Evolutionary conservation across 345 rosid species (phyloP).

Genomic region (Geranium brycei): DNA sequence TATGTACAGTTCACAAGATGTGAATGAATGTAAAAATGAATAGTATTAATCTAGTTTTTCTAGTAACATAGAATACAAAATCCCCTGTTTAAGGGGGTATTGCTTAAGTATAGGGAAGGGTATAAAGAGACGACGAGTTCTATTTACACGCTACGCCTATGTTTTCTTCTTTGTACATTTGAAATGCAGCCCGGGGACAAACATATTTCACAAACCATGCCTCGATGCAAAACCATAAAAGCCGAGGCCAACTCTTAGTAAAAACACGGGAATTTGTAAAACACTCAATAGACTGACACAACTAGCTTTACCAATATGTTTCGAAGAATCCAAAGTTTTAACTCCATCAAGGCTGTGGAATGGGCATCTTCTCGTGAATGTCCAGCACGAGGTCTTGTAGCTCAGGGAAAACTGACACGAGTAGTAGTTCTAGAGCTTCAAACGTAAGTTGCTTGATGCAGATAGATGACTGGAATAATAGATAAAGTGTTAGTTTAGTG

Average conservation of each 20-base stretch:
- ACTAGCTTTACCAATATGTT: neutral
- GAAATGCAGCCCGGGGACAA: constrained; percentile 1
- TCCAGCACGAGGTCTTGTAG: constrained; percentile 53
- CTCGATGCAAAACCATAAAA: constrained; percentile 2
- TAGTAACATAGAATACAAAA: constrained; percentile 7
- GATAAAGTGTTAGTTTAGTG: neutral
- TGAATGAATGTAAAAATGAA: constrained; percentile 11
- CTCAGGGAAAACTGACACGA: constrained; percentile 82
- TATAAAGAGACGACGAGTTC: constrained; percentile 1
- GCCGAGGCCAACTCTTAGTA: neutral
- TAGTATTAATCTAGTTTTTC: constrained; percentile 1
- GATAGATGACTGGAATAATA: constrained; percentile 54
- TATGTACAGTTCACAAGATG: too few relatives aligned
- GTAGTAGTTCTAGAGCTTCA: constrained; percentile 52
- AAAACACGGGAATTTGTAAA: neutral
- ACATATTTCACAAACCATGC: constrained; percentile 4
- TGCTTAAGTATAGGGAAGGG: too few relatives aligned
- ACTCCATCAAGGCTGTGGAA: constrained; percentile 6
- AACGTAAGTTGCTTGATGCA: constrained; percentile 89
- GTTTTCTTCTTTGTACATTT: constrained; percentile 21
- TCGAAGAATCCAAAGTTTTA: neutral
- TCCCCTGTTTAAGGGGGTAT: constrained; percentile 5
- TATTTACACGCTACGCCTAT: constrained; percentile 13
- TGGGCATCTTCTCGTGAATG: constrained; percentile 35
- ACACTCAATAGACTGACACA: neutral